Conservation (phyloP, 495 filamentous ascomycete genomes). For the Neurospora hispaniola region DNA sequence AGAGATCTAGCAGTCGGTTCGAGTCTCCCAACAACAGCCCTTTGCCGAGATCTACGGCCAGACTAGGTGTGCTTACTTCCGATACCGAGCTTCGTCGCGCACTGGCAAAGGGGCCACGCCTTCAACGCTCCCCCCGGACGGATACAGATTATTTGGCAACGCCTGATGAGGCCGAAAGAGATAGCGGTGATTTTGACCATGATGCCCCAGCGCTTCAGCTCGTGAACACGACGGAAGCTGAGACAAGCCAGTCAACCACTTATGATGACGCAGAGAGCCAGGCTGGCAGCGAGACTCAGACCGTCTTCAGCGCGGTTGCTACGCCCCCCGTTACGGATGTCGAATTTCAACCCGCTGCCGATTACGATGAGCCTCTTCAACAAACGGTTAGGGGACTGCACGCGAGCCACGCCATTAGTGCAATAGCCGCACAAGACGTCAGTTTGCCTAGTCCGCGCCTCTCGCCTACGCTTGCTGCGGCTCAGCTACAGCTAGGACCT, state of each 20-base stretch:
- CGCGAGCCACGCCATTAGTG: conserved; percentile 44
- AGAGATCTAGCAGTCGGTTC: conserved; percentile 15
- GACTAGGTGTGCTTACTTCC: not conserved
- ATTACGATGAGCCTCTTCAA: conserved; percentile 32
- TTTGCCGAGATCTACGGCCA: conserved; percentile 10
- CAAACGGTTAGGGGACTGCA: conserved; percentile 26
- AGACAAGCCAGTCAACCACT: conserved; percentile 35
- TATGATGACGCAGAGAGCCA: conserved; percentile 37
- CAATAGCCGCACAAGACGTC: conserved; percentile 64
- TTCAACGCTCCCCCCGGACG: not conserved
- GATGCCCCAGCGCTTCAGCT: conserved; percentile 9
- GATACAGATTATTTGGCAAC: conserved; percentile 32
- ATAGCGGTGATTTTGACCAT: conserved; percentile 14
- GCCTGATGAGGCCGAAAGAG: conserved; percentile 35
- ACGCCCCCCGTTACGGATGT: conserved; percentile 47
- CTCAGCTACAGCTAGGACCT: conserved; percentile 40
- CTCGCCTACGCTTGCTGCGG: conserved; percentile 79
- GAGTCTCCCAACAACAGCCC: conserved; percentile 27
- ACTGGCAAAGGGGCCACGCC: conserved; percentile 18
- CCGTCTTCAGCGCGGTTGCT: conserved; percentile 43
- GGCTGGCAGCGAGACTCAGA: conserved; percentile 33
- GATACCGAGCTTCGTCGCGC: conserved; percentile 23
- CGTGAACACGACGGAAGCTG: conserved; percentile 28
- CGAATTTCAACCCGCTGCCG: conserved; percentile 39
- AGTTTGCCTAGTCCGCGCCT: conserved; percentile 91